A percentile compares a stretch with the other conserved stretches of the same genome.
phyloP scores from a whole-genome alignment of 768 basidiomycete genomes.

The Tremella fuciformis region DNA sequence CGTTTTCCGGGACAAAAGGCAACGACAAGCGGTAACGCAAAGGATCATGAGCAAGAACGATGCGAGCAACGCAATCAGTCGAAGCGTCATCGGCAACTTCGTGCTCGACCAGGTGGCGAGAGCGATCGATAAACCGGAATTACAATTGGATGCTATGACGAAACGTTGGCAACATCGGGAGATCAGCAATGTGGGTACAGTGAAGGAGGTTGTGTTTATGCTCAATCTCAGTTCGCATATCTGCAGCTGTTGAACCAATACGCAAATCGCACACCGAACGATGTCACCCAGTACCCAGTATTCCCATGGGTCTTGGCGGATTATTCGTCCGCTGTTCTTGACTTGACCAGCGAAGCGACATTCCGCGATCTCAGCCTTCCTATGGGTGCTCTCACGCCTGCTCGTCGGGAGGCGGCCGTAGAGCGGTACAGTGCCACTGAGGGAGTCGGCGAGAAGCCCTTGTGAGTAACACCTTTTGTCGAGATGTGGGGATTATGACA shows the following conservation, averaged over 20 bases:
- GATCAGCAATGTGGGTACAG: constrained; percentile 73
- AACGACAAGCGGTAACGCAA: constrained; percentile 55
- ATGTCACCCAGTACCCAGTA: constrained; percentile 91
- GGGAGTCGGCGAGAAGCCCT: constrained; percentile 74
- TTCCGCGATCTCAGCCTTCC: constrained; percentile 69
- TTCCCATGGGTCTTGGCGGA: constrained; percentile 84
- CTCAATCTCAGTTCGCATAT: constrained; percentile 69
- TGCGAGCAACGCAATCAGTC: constrained; percentile 60
- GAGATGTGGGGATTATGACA: background rate
- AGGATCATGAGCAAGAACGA: constrained; percentile 54
- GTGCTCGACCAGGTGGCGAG: constrained; percentile 47
- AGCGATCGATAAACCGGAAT: constrained; percentile 40
- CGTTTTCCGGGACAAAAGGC: constrained; percentile 70
- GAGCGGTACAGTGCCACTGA: constrained; percentile 70
- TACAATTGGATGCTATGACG: constrained; percentile 48
- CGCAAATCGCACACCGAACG: constrained; percentile 83
- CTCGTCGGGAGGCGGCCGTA: constrained; percentile 70
- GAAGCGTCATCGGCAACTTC: constrained; percentile 51
- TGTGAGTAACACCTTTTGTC: constrained; percentile 49
- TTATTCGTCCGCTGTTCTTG: constrained; percentile 64
- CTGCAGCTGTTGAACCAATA: constrained; percentile 84
- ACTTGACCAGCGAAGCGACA: constrained; percentile 31
- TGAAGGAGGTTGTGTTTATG: background rate
- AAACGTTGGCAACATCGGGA: constrained; percentile 82
- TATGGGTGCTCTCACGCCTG: constrained; percentile 82